These are phyloP conservation scores for Exophiala calicioides DNA, from an alignment of 2,329 filamentous ascomycete genomes.

Conservation along the genomic window DNA sequence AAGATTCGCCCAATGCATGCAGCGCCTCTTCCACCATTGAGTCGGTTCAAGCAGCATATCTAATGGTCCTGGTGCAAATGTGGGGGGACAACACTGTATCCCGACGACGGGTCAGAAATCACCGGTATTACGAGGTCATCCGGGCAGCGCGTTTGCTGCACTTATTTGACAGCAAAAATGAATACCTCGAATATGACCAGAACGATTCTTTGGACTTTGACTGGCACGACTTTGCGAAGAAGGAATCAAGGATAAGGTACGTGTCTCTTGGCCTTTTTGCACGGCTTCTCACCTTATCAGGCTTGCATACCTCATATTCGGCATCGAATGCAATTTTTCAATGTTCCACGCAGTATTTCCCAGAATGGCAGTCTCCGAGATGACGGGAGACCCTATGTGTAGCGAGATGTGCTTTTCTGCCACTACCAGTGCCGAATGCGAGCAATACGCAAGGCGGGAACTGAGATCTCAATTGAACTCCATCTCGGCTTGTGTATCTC, in stretches of 20 bases:
- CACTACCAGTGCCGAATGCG: conserved; percentile 1
- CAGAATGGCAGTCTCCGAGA: conserved; percentile 5
- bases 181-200: conserved; percentile 2
- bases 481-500: conserved; percentile 1
- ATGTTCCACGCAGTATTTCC: conserved; percentile 7
- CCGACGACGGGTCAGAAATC: conserved; percentile 5
- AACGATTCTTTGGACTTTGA: conserved; percentile 1
- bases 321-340: conserved; percentile 8
- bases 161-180: conserved; percentile 8
- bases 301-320: conserved; percentile 8
- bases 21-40: background rate
- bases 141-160: conserved; percentile 1
- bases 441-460: conserved; percentile 7
- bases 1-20: background rate
- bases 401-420: conserved; percentile 7
- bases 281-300: background rate
- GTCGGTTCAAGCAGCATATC: conserved; percentile 4
- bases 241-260: conserved; percentile 6
- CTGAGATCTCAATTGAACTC: background rate
- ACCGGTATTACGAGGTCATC: conserved; percentile 4
- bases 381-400: conserved; percentile 6
- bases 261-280: background rate
- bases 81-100: background rate
- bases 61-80: conserved; percentile 6
- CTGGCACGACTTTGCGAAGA: conserved; percentile 5